Base-by-base conservation (phyloP, 495 filamentous ascomycete genomes). In the Annulohypoxylon nitens region DNA sequence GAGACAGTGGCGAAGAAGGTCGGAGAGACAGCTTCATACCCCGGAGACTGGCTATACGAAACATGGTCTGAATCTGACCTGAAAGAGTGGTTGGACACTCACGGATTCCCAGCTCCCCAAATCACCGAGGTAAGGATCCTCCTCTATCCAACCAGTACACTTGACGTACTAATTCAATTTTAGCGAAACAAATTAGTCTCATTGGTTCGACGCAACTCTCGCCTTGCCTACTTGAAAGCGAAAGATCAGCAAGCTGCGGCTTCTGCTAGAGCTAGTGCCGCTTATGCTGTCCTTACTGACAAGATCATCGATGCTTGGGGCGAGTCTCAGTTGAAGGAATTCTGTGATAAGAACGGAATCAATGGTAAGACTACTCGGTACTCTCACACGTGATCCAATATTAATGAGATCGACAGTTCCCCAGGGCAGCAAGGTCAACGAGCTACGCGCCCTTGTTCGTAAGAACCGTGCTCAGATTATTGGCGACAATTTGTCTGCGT, bases 31-130 rank as follows among this genome's bases (percentile, higher is more conserved):
- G 83, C 88, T 41, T 78, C 87, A 9, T 99, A 99, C 73, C 96
- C 96, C 43, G 96, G 96, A n/a, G 90, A 97, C 81, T 99, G 96
- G 96, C 83, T 98, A 36, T 99, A 97, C 75, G 89, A 89, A 67
- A 85, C 91, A 39, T 99, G 96, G 96, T 88, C 90, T 50, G 82
- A 83, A 39, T 83, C 81, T 37, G 82, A 88, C 61, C 70, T 86
- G 45, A 86, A 86, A 81, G 87, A 91, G 73, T 99, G 93, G 92
- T 90, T 98, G 9, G 95, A 98, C 78, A 91, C 92, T 73, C 90
- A 93, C 75, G 96, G 96, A 66, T 90, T 93, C 78, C 91, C 93
- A n/a, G 91, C 86, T 25, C 96, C 96, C 43, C 94, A 98, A 78
- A 93, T 94, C 10, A 90, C 88, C 18, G 92, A 86, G 51, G 82